Evolutionary conservation across 2,329 filamentous ascomycete species (phyloP).

Genomic region (Hirsutella thompsonii): DNA sequence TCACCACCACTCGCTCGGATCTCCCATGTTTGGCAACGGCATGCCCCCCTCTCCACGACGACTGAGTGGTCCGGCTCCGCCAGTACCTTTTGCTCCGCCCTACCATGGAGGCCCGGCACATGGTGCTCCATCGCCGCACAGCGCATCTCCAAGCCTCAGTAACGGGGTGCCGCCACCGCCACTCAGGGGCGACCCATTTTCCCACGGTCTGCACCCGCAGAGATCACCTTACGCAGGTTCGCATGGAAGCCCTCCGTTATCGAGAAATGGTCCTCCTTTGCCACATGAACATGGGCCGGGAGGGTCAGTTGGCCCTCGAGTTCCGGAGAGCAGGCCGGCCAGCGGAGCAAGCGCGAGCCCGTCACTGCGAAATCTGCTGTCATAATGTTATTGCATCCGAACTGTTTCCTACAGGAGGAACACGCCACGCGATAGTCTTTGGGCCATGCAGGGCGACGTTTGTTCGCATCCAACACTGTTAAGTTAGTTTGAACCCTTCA

Average conservation of each 20-base stretch:
- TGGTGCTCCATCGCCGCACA: constrained; percentile 11
- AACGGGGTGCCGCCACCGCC: constrained; percentile 21
- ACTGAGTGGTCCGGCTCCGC: constrained; percentile 25
- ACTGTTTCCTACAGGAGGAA: too few relatives aligned
- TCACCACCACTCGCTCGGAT: constrained; percentile 22
- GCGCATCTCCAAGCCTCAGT: constrained; percentile 16
- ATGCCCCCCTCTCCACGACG: constrained; percentile 36
- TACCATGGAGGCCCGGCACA: constrained; percentile 17
- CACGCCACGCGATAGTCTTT: too few relatives aligned
- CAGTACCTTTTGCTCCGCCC: constrained; percentile 26
- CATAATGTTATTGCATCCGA: too few relatives aligned
- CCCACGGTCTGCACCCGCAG: constrained; percentile 29
- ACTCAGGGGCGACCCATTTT: constrained; percentile 16
- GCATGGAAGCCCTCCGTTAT: constrained; percentile 31
- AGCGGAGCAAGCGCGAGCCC: constrained; percentile 67
- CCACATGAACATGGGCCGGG: constrained; percentile 10
- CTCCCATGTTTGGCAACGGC: constrained; percentile 26
- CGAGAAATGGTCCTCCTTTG: constrained; percentile 23
- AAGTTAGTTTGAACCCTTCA: too few relatives aligned
- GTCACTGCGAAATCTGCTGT: constrained; percentile 61
- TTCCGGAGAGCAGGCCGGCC: constrained; percentile 30
- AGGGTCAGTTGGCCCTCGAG: constrained; percentile 14
- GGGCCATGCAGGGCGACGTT: too few relatives aligned
- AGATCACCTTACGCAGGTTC: constrained; percentile 28
- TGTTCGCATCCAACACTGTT: too few relatives aligned